Percentiles rank a stretch among this genome's conserved stretches.
These are phyloP conservation scores for Phaffomyces antillensis DNA, from an alignment of 805 yeast genomes.

Conservation along the genomic window DNA sequence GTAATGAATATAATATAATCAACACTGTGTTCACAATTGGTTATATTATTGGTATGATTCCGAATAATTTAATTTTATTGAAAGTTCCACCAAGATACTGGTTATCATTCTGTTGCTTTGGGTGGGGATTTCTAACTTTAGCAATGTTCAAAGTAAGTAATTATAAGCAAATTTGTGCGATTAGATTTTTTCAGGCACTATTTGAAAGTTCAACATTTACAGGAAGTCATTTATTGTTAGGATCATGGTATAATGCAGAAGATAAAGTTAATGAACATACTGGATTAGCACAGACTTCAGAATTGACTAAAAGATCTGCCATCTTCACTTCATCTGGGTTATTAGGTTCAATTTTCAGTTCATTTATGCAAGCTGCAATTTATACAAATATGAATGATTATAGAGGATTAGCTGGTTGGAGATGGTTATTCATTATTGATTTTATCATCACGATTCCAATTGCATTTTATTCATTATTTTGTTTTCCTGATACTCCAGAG, in stretches of 20 bases:
- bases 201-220: slow-evolving; percentile 53
- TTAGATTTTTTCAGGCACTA: slow-evolving; percentile 54
- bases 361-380: slow-evolving; percentile 52
- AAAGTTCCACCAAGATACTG: slow-evolving; percentile 50
- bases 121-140: slow-evolving; percentile 52
- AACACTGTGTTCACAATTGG: slow-evolving; percentile 56
- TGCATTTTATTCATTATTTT: slow-evolving; percentile 46
- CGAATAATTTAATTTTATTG: slow-evolving; percentile 47
- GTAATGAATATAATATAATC: slow-evolving; percentile 43
- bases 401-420: slow-evolving; percentile 50
- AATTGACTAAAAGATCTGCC: slow-evolving; percentile 44
- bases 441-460: slow-evolving; percentile 52
- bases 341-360: slow-evolving; percentile 47
- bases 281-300: slow-evolving; percentile 25
- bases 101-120: slow-evolving; percentile 44
- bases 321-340: slow-evolving; percentile 49
- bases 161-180: slow-evolving; percentile 44
- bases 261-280: slow-evolving; percentile 19
- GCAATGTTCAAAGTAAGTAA: slow-evolving; percentile 41
- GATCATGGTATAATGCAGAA: slow-evolving; percentile 43
- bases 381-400: slow-evolving; percentile 32
- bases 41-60: slow-evolving; percentile 53
- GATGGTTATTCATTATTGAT: slow-evolving; percentile 63
- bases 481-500: slow-evolving; percentile 56
- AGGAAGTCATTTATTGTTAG: slow-evolving; percentile 48